Conservation (phyloP, 257 asterid genomes). For the Euphrasia confusa region DNA sequence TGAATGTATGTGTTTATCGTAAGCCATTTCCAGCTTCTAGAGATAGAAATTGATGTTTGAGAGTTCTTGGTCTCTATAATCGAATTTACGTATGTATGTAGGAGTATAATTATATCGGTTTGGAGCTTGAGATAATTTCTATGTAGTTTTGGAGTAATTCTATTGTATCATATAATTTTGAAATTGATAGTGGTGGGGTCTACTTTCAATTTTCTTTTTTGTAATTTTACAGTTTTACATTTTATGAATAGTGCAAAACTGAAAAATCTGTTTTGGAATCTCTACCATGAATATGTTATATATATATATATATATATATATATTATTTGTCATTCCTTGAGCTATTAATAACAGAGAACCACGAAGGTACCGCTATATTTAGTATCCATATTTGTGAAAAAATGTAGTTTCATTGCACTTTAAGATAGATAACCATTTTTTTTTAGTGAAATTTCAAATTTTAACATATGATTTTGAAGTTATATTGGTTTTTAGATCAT, state of each 20-base stretch:
- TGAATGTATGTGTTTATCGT: background rate
- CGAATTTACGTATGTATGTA: background rate
- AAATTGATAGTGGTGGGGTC: slow-evolving; percentile 3
- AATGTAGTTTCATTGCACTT: background rate
- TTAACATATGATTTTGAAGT: no score
- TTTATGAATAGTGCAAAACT: background rate
- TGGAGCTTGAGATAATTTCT: background rate
- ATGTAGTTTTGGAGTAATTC: background rate
- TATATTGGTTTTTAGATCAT: slow-evolving; percentile 9
- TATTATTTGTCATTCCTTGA: background rate
- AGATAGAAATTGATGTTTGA: background rate
- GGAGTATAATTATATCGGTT: background rate
- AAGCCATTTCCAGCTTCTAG: background rate
- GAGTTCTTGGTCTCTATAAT: background rate
- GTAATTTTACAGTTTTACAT: background rate
- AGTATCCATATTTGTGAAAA: background rate
- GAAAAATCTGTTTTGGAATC: background rate
- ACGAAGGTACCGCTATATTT: background rate
- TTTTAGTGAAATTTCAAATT: background rate
- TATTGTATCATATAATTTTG: background rate
- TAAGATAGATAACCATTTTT: background rate
- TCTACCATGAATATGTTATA: background rate
- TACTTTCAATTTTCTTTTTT: background rate
- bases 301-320: no score
- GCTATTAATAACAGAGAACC: background rate